These are phyloP conservation scores for Colletotrichum sp. DNA, from an alignment of 2,329 filamentous ascomycete genomes.

Conservation along the genomic window DNA sequence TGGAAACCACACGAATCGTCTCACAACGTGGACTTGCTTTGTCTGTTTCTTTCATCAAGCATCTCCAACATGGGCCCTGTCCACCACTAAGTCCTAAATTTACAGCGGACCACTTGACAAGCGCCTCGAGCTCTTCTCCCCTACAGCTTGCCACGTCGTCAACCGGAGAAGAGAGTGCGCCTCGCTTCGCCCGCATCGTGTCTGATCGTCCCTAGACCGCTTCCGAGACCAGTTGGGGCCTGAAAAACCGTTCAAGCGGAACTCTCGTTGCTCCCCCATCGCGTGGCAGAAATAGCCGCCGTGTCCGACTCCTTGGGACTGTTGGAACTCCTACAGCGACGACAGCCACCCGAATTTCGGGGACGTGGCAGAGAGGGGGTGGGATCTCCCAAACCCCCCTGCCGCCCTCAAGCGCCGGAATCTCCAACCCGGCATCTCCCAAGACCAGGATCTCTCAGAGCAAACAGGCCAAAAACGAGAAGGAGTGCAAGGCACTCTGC, in stretches of 20 bases:
- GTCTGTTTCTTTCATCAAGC: neutral
- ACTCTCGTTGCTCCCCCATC: neutral
- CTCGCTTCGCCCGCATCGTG: slow-evolving; percentile 5
- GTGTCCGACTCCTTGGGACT: neutral
- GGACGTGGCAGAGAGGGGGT: neutral
- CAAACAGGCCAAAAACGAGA: neutral
- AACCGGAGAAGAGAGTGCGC: neutral
- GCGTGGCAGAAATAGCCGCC: slow-evolving; percentile 3
- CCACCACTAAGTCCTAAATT: neutral
- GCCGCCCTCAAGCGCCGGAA: slow-evolving; percentile 1
- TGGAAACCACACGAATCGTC: neutral
- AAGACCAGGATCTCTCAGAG: neutral
- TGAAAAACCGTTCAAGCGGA: neutral
- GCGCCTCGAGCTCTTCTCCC: neutral
- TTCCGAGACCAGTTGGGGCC: neutral
- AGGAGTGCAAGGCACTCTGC: neutral
- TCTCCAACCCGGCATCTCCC: neutral
- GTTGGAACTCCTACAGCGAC: neutral
- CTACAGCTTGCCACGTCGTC: neutral
- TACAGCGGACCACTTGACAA: neutral
- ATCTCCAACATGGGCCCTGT: neutral
- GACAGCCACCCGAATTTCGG: neutral
- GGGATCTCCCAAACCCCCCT: neutral
- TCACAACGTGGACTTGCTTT: neutral
- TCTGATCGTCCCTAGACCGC: neutral